These are phyloP conservation scores for Colletotrichum sp. DNA, from an alignment of 2,329 filamentous ascomycete genomes.

Conservation along the genomic window DNA sequence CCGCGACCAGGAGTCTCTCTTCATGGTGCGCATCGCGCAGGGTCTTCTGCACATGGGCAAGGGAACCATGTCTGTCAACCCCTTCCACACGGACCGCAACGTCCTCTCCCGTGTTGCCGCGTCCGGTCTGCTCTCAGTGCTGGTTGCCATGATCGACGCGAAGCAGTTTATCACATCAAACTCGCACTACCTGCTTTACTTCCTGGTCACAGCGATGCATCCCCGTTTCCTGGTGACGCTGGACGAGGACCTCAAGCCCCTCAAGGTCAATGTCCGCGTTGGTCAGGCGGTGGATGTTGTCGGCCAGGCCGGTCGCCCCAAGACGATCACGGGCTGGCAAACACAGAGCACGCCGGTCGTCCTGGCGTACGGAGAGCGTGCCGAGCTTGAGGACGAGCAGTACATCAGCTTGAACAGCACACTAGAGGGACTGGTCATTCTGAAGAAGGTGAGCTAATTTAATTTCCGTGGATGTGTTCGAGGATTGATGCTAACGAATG, in stretches of 20 bases:
- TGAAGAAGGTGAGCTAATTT: constrained; percentile 80
- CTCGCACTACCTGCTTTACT: constrained; percentile 95
- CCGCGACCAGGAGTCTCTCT: constrained; percentile 91
- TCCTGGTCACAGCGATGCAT: constrained; percentile 95
- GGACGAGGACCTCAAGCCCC: constrained; percentile 90
- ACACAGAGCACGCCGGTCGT: constrained; percentile 99
- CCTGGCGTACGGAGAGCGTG: constrained; percentile 91
- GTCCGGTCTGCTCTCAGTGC: constrained; percentile 85
- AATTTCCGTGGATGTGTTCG: neutral
- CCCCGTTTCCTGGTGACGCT: constrained; percentile 95
- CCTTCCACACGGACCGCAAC: constrained; percentile 99
- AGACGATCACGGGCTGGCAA: constrained; percentile 99
- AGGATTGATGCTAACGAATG: neutral
- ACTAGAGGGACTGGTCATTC: constrained; percentile 92
- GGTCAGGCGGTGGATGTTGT: constrained; percentile 98
- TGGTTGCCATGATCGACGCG: constrained; percentile 93
- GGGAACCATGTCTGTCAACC: constrained; percentile 92
- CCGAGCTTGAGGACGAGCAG: constrained; percentile 96
- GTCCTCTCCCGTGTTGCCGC: constrained; percentile 91
- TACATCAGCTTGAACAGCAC: constrained; percentile 92
- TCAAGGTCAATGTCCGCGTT: constrained; percentile 95
- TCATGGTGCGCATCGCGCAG: constrained; percentile 99
- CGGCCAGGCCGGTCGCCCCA: constrained; percentile 93
- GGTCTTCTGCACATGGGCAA: constrained; percentile 99
- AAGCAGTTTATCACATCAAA: constrained; percentile 77